Conservation (phyloP, 257 asterid genomes). For the Solanum pennellii region DNA sequence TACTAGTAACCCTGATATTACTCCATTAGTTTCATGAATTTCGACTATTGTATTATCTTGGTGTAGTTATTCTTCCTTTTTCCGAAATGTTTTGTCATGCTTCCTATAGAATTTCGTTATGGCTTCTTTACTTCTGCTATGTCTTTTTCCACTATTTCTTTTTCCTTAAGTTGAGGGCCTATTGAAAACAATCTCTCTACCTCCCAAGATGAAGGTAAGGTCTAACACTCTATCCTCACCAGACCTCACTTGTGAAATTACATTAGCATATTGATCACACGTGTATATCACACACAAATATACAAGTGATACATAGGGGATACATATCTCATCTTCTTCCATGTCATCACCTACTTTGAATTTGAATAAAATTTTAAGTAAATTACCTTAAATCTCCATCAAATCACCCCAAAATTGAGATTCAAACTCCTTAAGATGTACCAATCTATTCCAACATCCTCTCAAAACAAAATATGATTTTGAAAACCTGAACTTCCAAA, state of each 20-base stretch:
- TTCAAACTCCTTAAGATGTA: neutral
- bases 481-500: neutral
- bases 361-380: neutral
- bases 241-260: neutral
- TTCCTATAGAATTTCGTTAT: neutral
- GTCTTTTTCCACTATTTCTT: neutral
- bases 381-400: neutral
- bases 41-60: neutral
- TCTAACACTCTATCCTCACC: neutral
- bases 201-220: neutral
- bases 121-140: neutral
- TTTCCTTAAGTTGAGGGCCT: neutral
- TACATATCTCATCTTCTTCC: neutral
- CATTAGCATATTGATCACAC: neutral
- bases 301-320: neutral
- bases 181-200: neutral
- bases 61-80: neutral
- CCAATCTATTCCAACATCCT: neutral
- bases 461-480: neutral
- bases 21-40: neutral
- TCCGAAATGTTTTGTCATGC: neutral
- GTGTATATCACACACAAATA: neutral
- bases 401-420: neutral
- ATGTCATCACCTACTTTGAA: neutral
- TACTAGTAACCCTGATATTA: neutral